Evolutionary conservation across 306 rosid species (phyloP), one percentile per base, ranked within the genome.

Genomic region (Trifolium fragiferum): DNA sequence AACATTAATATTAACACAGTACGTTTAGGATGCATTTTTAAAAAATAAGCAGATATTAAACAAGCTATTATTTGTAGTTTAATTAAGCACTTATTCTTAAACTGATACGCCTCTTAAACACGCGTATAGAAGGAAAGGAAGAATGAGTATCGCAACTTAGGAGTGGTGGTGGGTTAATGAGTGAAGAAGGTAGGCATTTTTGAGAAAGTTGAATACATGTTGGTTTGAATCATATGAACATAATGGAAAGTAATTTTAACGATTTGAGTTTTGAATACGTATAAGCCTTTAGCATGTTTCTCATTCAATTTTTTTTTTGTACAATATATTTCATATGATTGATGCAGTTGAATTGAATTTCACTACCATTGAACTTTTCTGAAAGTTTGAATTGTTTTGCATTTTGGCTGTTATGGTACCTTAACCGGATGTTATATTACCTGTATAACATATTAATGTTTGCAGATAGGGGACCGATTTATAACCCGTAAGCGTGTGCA

Each of bases 391-490:
- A 68, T 8, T 64, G 11, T 35, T 74, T 50, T 50, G 58, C 71
- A 66, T 62, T 65, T 53, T 76, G 37, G 72, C 62, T 41, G 51
- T 70, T 68, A 41, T 55, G 75, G 18, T 55, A 75, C 62, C 35
- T 85, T 62, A 30, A 70, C 68, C 43, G 37, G 8, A 76, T 70
- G 37, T 47, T 51, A 68, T 43, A 35, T 80, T 21, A 20, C 40
- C 53, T 78, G 43, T 84, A 55, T 75, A 54, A 64, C 23, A 13
- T 82, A 35, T 79, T 71, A 38, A 64, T 16, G 14, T 82, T 47
- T 77, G 83, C 84, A 94, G 99, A 86, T 90, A 80, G 97, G 97
- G 72, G 96, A 90, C 78, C 86, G 99, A 84, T 94, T 92, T 84
- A 94, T 94, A 75, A 68, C 75, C 66, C 95, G 99, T 41, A 90